Percentiles rank a stretch among this genome's conserved stretches.
Evolutionary conservation across 2,329 filamentous ascomycete genomes (phyloP).

Genomic region (Diaporthe aspalathi): DNA sequence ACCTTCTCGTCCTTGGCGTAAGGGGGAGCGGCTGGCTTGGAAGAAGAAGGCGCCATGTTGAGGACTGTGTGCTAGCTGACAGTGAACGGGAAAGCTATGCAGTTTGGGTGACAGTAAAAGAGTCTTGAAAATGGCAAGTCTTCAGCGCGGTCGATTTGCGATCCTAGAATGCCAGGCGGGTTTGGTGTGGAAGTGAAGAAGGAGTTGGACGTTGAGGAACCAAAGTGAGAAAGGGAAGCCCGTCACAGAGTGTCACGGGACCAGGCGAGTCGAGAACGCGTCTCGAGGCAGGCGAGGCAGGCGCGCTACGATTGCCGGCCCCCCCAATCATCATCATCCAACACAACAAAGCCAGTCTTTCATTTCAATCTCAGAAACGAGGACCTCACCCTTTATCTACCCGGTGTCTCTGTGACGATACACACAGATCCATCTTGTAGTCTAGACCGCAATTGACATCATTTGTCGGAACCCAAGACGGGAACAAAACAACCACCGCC

Average conservation of each 20-base stretch:
- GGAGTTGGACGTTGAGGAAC: background rate
- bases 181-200: background rate
- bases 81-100: background rate
- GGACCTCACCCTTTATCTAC: background rate
- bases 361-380: background rate
- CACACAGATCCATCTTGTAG: background rate
- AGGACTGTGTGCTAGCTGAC: background rate
- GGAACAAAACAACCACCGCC: background rate
- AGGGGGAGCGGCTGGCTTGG: conserved; percentile 58
- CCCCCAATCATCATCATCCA: conserved; percentile 17
- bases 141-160: background rate
- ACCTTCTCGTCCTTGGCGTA: conserved; percentile 88
- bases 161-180: background rate
- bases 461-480: background rate
- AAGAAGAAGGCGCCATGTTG: conserved; percentile 52
- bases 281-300: conserved; percentile 32
- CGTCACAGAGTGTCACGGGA: conserved; percentile 36
- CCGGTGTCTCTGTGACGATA: background rate
- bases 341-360: background rate
- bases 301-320: conserved; percentile 20
- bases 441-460: background rate
- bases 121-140: background rate
- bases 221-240: conserved; percentile 26
- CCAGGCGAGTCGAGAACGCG: conserved; percentile 37
- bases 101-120: background rate